Conservation (phyloP, 192 early-diverging fungal species). For the Backusella psychrophila region DNA sequence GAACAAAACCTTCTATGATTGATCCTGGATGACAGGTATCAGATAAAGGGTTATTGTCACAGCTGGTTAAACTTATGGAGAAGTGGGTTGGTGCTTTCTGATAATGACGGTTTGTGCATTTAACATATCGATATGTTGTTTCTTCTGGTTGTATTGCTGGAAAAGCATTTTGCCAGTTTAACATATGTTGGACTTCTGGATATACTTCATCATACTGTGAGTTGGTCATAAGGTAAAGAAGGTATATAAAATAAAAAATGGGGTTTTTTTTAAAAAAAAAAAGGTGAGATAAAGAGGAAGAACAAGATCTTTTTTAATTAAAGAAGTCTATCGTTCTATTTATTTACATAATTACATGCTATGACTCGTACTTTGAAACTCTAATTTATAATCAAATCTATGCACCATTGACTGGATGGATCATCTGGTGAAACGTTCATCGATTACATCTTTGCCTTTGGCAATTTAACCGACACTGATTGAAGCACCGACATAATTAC, state of each 20-base stretch:
- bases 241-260: background rate
- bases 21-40: conserved; percentile 16
- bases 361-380: conserved; percentile 2
- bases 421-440: background rate
- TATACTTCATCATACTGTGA: background rate
- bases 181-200: background rate
- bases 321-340: background rate
- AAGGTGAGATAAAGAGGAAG: background rate
- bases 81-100: conserved; percentile 2
- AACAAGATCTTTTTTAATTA: background rate
- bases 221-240: background rate
- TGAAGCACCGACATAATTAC: background rate
- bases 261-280: background rate
- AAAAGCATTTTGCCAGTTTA: background rate
- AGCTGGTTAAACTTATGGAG: background rate
- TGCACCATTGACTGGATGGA: background rate
- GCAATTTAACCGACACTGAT: background rate
- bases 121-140: background rate
- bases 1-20: conserved; percentile 20
- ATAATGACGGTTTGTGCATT: background rate
- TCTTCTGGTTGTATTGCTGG: background rate
- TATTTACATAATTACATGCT: background rate
- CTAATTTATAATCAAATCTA: conserved; percentile 4
- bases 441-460: background rate
- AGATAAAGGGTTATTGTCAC: background rate